Evolutionary conservation across 192 early-diverging fungal genomes (phyloP).

Genomic region (Entomortierella parvispora): DNA sequence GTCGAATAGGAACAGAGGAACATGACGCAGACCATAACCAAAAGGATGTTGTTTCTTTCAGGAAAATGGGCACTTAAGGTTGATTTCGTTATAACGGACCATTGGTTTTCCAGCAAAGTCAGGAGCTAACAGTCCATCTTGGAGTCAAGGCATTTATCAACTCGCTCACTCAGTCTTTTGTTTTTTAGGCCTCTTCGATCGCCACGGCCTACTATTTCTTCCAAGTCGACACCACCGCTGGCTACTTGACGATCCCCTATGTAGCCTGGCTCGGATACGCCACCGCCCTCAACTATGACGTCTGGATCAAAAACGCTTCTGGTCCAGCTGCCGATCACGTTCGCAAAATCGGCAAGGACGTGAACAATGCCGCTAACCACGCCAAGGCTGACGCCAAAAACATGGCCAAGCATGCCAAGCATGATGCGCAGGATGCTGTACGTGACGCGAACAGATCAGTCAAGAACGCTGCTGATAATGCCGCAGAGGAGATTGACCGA

Average conservation of each 20-base stretch:
- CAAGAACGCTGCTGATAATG: constrained; percentile 20
- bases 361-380: constrained; percentile 1
- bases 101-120: too few relatives aligned
- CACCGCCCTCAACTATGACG: constrained; percentile 36
- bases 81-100: too few relatives aligned
- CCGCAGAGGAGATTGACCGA: not conserved
- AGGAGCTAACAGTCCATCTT: too few relatives aligned
- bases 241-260: constrained; percentile 43
- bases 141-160: too few relatives aligned
- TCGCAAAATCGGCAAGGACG: constrained; percentile 34
- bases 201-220: constrained; percentile 41
- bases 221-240: constrained; percentile 33
- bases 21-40: not conserved
- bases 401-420: constrained; percentile 33
- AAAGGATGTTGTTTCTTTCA: too few relatives aligned
- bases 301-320: constrained; percentile 42
- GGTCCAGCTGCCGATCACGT: constrained; percentile 34
- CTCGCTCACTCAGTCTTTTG: not conserved
- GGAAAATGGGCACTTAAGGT: too few relatives aligned
- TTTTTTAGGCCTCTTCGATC: constrained; percentile 16
- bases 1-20: not conserved
- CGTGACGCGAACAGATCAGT: constrained; percentile 17
- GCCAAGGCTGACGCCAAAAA: constrained; percentile 15
- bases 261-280: constrained; percentile 48
- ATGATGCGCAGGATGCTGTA: constrained; percentile 8